These are phyloP conservation scores for Aureobasidium melanogenum DNA, from an alignment of 2,329 filamentous ascomycete genomes.

Conservation along the genomic window DNA sequence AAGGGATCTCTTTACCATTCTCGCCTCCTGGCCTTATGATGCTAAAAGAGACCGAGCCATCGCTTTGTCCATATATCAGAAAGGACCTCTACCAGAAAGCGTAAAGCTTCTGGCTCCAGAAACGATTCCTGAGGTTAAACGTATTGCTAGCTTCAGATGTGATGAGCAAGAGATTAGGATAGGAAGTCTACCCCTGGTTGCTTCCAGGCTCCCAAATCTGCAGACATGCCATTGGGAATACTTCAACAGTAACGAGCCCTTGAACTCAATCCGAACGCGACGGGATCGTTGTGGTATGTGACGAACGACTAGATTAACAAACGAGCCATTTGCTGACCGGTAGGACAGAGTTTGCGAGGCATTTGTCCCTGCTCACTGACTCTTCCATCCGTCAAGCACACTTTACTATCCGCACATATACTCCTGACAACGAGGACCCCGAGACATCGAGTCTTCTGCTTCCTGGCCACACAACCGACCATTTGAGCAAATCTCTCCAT, in stretches of 20 bases:
- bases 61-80: neutral
- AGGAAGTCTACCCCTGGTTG: neutral
- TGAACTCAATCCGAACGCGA: neutral
- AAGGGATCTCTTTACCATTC: neutral
- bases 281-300: neutral
- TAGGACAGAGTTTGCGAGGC: neutral
- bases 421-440: neutral
- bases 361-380: neutral
- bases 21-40: neutral
- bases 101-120: neutral
- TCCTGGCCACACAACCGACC: neutral
- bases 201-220: neutral
- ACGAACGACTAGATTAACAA: neutral
- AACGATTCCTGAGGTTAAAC: neutral
- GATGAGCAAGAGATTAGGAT: neutral
- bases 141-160: neutral
- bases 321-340: neutral
- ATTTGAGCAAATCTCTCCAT: neutral
- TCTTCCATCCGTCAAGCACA: neutral
- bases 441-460: neutral
- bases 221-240: neutral
- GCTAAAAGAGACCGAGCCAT: neutral
- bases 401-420: neutral
- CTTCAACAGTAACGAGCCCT: neutral
- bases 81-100: neutral